Evolutionary conservation across 2,329 filamentous ascomycete species (phyloP).

Genomic region (Sarocladium kiliense): DNA sequence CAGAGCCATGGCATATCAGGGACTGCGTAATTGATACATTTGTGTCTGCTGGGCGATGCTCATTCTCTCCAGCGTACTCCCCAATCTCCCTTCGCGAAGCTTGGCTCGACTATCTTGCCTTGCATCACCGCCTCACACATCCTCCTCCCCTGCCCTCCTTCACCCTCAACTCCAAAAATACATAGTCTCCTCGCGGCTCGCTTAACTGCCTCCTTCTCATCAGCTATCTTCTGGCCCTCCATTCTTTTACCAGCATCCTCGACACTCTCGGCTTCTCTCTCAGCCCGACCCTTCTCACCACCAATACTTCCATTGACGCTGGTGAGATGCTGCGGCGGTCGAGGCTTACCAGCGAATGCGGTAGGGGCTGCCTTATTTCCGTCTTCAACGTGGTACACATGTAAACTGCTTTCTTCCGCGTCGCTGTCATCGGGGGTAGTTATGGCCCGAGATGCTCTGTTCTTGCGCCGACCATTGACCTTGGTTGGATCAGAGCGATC

Average conservation of each 20-base stretch:
- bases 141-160: not conserved
- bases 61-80: constrained; percentile 4
- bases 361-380: not conserved
- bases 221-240: constrained; percentile 6
- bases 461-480: constrained; percentile 3
- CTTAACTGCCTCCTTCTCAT: constrained; percentile 1
- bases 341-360: constrained; percentile 2
- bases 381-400: not conserved
- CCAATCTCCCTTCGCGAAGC: constrained; percentile 8
- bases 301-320: constrained; percentile 8
- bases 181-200: not conserved
- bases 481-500: constrained; percentile 4
- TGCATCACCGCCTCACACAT: constrained; percentile 9
- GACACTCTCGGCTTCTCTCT: constrained; percentile 14
- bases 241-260: constrained; percentile 15
- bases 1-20: too few species aligned
- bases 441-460: constrained; percentile 2
- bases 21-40: too few species aligned
- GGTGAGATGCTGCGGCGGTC: not conserved
- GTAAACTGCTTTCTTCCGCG: not conserved
- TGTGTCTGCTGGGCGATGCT: not conserved
- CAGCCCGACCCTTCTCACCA: constrained; percentile 7
- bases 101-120: constrained; percentile 3
- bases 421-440: constrained; percentile 3
- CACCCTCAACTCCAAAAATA: not conserved